Base-by-base conservation (phyloP, 2,329 filamentous ascomycete genomes). In the Kalmusia sp. region DNA sequence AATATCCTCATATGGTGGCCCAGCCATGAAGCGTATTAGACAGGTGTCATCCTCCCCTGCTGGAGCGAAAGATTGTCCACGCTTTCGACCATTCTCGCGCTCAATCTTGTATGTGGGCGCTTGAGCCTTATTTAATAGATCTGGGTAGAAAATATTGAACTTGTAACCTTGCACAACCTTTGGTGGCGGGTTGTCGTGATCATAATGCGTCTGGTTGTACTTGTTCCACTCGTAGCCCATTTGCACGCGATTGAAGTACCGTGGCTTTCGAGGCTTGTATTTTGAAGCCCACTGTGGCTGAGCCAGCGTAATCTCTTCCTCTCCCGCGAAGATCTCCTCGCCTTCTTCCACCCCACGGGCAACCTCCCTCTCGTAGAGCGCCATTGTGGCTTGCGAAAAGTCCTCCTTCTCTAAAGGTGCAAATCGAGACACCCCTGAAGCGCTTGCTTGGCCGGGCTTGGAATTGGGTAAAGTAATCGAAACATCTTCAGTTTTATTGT, bases 221-320 rank as follows among this genome's bases (percentile, higher is more conserved):
- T 99, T 99, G 81, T 99, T 99, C 95, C 95, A 99, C 75, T 99
- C 95, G 75, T 98, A 99, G 48, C 95, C 95, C 91, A 97, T 97
- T 75, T 96, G 93, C 40, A 98, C 93, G 34, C 95, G 89, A 72
- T 98, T 98, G 83, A 99, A 99, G 77, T 97, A 98, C 55, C 90
- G 87, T 11, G 95, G 95, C 76, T 98, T 99, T 58, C 95, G 86
- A 6, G 93, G 92, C 33, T 89, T 86, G 74, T 96, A 90, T 75
- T 93, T 92, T 70, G 87, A 86, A 5, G 89, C 87, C 92, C 92
- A 96, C 59, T 87, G 84, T 3, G 91, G 88, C 61, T 86, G 86
- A 3, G 83, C 79, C 4, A 79, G 77, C 8, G 84, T 84, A 22
- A 96, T 87, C 34, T 88, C 83, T 76, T 96, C 95, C 77, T 99